Evolutionary conservation across 2,329 filamentous ascomycete species (phyloP).

Genomic region (Colletotrichum neosansevieriae): DNA sequence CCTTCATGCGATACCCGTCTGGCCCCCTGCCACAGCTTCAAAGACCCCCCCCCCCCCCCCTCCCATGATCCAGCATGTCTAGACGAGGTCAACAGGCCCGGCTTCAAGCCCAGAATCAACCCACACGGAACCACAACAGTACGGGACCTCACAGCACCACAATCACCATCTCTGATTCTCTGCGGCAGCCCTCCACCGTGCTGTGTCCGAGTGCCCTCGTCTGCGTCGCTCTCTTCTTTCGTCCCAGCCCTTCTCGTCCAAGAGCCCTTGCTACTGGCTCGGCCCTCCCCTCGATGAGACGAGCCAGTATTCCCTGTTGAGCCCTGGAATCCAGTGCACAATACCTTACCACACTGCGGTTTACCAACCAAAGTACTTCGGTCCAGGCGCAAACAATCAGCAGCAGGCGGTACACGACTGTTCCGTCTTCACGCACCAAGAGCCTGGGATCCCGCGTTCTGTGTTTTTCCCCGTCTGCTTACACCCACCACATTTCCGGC

Average conservation of each 20-base stretch:
- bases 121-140: constrained; percentile 16
- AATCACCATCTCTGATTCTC: constrained; percentile 14
- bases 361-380: background rate
- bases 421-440: constrained; percentile 13
- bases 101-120: constrained; percentile 1
- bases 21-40: constrained; percentile 44
- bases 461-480: constrained; percentile 7
- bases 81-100: constrained; percentile 29
- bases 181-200: constrained; percentile 13
- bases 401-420: background rate
- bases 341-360: background rate
- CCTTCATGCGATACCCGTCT: constrained; percentile 55
- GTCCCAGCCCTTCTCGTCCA: constrained; percentile 30
- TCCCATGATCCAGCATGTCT: constrained; percentile 34
- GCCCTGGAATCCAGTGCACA: background rate
- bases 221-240: constrained; percentile 18
- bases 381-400: background rate
- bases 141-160: constrained; percentile 3
- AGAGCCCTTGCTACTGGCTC: constrained; percentile 32
- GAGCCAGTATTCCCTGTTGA: constrained; percentile 5
- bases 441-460: constrained; percentile 17
- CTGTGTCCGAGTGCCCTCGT: constrained; percentile 30
- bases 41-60: constrained; percentile 8
- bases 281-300: constrained; percentile 28
- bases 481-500: constrained; percentile 26